Percentiles rank a stretch among this genome's conserved stretches.
Conservation (phyloP, 305 asterid species). For the Fraxinus greggii region DNA sequence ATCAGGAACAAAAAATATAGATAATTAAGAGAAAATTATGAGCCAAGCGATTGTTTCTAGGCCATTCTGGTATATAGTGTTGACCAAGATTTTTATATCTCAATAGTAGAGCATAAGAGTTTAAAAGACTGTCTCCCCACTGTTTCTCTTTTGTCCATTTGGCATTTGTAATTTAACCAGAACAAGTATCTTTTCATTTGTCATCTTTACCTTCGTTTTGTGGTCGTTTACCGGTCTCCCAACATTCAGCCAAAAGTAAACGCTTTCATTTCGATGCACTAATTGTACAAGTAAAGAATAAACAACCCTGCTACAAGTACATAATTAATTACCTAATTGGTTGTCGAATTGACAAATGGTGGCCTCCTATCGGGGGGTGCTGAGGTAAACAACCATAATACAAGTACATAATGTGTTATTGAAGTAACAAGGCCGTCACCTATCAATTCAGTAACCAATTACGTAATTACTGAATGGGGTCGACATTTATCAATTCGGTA, state of each 20-base stretch:
- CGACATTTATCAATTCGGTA: too few relatives aligned
- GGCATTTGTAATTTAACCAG: slow-evolving; percentile 24
- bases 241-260: neutral
- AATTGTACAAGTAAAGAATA: neutral
- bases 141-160: slow-evolving; percentile 30
- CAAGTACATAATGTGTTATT: too few relatives aligned
- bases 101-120: neutral
- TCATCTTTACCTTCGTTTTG: neutral
- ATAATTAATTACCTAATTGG: too few relatives aligned
- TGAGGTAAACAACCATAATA: too few relatives aligned
- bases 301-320: too few relatives aligned
- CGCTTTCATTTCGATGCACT: neutral
- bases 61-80: neutral
- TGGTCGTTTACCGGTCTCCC: neutral
- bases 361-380: too few relatives aligned
- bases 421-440: too few relatives aligned
- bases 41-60: neutral
- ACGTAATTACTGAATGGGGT: too few relatives aligned
- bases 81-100: neutral
- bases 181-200: neutral
- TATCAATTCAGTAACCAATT: too few relatives aligned
- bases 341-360: too few relatives aligned
- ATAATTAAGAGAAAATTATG: neutral
- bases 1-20: neutral
- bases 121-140: neutral